These are phyloP conservation scores for Rutidosis leptorrhynchoides DNA, from an alignment of 129 eudicot species.

Conservation along the genomic window DNA sequence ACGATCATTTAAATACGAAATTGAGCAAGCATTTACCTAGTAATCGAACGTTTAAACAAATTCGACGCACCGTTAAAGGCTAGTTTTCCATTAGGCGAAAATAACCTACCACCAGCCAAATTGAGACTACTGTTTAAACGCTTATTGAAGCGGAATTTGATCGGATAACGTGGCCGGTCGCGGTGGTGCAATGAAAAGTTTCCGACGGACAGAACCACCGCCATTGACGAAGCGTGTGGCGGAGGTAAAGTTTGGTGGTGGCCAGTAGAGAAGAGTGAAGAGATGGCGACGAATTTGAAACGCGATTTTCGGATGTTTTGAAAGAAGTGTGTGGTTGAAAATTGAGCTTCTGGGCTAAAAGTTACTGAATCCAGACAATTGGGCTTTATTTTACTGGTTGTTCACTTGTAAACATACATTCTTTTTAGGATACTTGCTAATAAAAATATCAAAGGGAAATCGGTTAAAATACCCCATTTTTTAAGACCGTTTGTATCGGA, in stretches of 20 bases:
- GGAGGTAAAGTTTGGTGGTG: constrained; percentile 31
- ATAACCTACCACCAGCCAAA: constrained; percentile 17
- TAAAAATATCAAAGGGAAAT: too few relatives aligned
- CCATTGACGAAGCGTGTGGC: constrained; percentile 28
- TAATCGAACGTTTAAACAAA: constrained; percentile 8
- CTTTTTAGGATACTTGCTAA: too few relatives aligned
- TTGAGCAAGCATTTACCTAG: constrained; percentile 13
- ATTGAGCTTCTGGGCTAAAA: constrained; percentile 19
- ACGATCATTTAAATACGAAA: constrained; percentile 5
- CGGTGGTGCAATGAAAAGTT: constrained; percentile 16
- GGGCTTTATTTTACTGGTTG: neutral
- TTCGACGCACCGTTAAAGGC: constrained; percentile 12
- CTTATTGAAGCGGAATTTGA: constrained; percentile 7
- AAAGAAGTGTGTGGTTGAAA: constrained; percentile 15
- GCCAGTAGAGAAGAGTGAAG: constrained; percentile 14
- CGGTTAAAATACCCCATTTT: too few relatives aligned
- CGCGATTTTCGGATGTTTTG: constrained; percentile 8
- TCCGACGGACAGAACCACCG: constrained; percentile 36
- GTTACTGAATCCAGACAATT: constrained; percentile 10
- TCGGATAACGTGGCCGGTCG: constrained; percentile 7
- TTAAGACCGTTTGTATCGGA: too few relatives aligned
- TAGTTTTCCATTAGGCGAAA: constrained; percentile 17
- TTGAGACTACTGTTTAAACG: constrained; percentile 16
- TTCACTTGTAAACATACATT: too few relatives aligned
- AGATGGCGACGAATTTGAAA: constrained; percentile 10